Conservation (phyloP, 345 rosid species). For the Clausena lansium region DNA sequence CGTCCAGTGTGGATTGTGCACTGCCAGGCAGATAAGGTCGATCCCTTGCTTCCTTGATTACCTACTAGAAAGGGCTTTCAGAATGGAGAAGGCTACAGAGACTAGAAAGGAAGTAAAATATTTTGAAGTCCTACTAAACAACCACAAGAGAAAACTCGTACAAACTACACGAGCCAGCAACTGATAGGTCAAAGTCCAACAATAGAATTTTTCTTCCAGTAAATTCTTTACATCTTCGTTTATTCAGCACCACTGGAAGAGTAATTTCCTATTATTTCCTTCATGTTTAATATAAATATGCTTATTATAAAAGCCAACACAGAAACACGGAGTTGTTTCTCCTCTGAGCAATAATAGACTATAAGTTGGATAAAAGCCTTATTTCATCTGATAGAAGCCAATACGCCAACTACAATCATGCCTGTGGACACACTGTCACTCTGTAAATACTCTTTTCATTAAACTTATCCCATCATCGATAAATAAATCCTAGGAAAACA, state of each 20-base stretch:
- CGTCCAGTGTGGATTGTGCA: slow-evolving; percentile 20
- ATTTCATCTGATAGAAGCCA: neutral
- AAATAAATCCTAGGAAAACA: neutral
- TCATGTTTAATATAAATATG: neutral
- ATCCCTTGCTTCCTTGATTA: slow-evolving; percentile 28
- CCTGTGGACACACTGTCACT: neutral
- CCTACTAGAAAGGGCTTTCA: slow-evolving; percentile 30
- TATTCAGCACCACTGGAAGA: neutral
- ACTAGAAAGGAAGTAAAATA: neutral
- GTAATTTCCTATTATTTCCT: neutral
- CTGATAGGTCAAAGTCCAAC: neutral
- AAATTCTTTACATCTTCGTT: neutral
- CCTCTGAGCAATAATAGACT: neutral
- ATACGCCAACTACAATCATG: neutral
- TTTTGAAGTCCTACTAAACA: neutral
- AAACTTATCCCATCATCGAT: neutral
- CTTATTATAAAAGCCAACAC: neutral
- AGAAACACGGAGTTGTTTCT: neutral
- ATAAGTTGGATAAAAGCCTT: neutral
- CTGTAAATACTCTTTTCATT: neutral
- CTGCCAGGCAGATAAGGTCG: slow-evolving; percentile 11
- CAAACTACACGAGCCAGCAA: neutral
- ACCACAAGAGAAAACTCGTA: neutral
- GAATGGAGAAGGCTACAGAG: neutral
- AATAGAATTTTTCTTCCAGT: neutral